Conservation (phyloP, 1,284 basidiomycete genomes). For the Trametes pubescens region DNA sequence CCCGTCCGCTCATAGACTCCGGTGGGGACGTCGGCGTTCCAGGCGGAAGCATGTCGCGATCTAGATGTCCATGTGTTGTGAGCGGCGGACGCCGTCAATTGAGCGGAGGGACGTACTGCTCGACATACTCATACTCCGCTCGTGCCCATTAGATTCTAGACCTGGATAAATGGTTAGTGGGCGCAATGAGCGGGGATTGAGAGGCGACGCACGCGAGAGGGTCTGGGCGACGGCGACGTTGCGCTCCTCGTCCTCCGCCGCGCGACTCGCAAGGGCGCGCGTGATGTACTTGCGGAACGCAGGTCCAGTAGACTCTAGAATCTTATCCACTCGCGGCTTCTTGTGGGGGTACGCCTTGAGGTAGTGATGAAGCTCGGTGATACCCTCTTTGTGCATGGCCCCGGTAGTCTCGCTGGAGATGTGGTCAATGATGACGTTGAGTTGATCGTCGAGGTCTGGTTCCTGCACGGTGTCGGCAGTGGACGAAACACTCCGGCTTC, state of each 20-base stretch:
- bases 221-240: constrained; percentile 80
- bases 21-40: constrained; percentile 32
- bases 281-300: constrained; percentile 88
- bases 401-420: constrained; percentile 90
- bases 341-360: constrained; percentile 93
- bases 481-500: constrained; percentile 72
- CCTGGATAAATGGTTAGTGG: constrained; percentile 38
- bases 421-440: constrained; percentile 87
- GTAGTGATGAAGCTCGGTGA: constrained; percentile 96
- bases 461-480: constrained; percentile 67
- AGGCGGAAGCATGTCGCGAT: constrained; percentile 29
- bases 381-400: constrained; percentile 86
- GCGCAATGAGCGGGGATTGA: not conserved
- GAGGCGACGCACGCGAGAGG: constrained; percentile 70
- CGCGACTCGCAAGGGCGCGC: constrained; percentile 81
- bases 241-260: constrained; percentile 85
- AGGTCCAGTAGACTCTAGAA: constrained; percentile 83
- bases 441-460: constrained; percentile 80
- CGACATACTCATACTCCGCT: constrained; percentile 33
- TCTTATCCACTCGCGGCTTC: constrained; percentile 83
- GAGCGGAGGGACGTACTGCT: constrained; percentile 32
- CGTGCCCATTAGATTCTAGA: constrained; percentile 65
- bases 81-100: not conserved
- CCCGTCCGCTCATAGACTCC: constrained; percentile 27
- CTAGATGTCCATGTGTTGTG: constrained; percentile 11